Evolutionary conservation across 805 yeast genomes (phyloP), one percentile per base, ranked within the genome.

Genomic region (Candida lessepsii): DNA sequence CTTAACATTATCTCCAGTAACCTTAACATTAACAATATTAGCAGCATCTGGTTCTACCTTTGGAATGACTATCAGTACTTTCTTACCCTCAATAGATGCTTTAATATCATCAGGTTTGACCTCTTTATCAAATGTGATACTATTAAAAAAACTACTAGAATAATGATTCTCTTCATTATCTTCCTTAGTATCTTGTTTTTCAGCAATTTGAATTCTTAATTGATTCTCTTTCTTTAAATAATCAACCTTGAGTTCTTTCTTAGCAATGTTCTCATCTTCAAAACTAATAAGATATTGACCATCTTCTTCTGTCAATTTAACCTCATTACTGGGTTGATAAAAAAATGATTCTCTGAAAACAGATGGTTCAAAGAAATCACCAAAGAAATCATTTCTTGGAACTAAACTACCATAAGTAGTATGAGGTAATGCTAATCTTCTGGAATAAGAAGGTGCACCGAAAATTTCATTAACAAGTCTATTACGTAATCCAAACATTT

Each of bases 221-320:
- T 46, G 48, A 31, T 58, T 56, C 29, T 52, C 52, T 14, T 46
- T 40, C 42, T 51, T 55, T 24, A 43, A 44, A 42, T 42, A 56
- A 21, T 58, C 57, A 35, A 57, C 50, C 21, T 47, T 49, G 14
- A 56, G 43, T 30, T 50, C 50, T 29, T 51, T 50, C 28, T 46
- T 42, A 4, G 40, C 28, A 11, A 52, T 45, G n/a, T 48, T 39
- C 17, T 39, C 45, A 19, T 44, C 41, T 28, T 40, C 35, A 31
- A 44, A 44, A 8, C 42, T 47, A 23, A 58, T 51, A n/a, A 54
- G 13, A 41, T 58, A 58, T 35, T 51, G 47, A 31, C 53, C 55
- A 13, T 47, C 26, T 33, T 51, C 52, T 39, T 58, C 63, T 10
- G 46, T 44, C 29, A 56, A 41, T 8, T 50, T 45, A 17, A 52